A percentile compares a stretch with the other conserved stretches of the same genome.
Evolutionary conservation across 805 yeast species (phyloP).

Genomic region (Saturnispora gosingensis): DNA sequence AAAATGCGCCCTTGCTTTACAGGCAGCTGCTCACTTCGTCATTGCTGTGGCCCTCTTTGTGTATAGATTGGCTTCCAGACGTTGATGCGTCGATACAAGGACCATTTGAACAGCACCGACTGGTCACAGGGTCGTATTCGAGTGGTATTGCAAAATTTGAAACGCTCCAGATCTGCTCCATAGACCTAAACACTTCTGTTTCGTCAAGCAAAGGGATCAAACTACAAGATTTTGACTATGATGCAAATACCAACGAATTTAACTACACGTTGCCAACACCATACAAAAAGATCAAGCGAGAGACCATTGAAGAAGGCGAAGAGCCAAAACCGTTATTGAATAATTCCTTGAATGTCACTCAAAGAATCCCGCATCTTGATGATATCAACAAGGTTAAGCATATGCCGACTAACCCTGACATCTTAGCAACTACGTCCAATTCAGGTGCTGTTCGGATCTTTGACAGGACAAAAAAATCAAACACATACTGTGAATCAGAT

Average conservation of each 20-base stretch:
- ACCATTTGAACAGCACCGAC: conserved; percentile 25
- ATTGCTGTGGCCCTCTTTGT: conserved; percentile 55
- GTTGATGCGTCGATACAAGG: conserved; percentile 27
- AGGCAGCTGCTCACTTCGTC: conserved; percentile 43
- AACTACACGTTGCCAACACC: conserved; percentile 10
- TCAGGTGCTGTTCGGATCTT: conserved; percentile 57
- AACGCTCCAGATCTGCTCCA: conserved; percentile 14
- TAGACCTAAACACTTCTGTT: neutral
- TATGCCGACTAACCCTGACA: conserved; percentile 82
- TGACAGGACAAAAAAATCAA: conserved; percentile 77
- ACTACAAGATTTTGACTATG: conserved; percentile 26
- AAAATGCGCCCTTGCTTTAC: conserved; percentile 48
- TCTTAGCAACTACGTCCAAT: conserved; percentile 63
- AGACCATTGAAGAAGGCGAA: neutral
- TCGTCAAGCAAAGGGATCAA: neutral
- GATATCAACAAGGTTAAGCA: conserved; percentile 66
- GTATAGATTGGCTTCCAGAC: conserved; percentile 59
- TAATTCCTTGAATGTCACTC: conserved; percentile 26
- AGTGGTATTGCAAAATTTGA: conserved; percentile 35
- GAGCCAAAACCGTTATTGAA: conserved; percentile 6
- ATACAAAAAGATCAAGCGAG: neutral
- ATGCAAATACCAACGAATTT: conserved; percentile 29
- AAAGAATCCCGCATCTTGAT: conserved; percentile 57
- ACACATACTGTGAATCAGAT: conserved; percentile 28
- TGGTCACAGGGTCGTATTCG: conserved; percentile 58